A percentile compares a stretch with the other conserved stretches of the same genome.
These are phyloP conservation scores for Phytophthora crassamura DNA, from an alignment of 352 stramenopile species.

Conservation along the genomic window DNA sequence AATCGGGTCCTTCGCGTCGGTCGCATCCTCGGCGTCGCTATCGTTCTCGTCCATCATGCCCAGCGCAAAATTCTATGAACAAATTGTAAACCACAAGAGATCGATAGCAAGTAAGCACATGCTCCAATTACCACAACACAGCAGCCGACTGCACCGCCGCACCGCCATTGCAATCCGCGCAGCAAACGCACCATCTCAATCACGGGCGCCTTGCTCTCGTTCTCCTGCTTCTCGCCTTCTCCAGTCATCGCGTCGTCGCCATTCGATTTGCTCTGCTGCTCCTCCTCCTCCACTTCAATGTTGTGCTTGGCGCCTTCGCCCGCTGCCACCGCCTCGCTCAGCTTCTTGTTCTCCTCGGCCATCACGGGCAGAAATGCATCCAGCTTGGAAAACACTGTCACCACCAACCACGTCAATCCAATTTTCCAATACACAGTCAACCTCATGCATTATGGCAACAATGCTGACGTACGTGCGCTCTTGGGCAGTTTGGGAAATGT, in stretches of 20 bases:
- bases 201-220: constrained; percentile 45
- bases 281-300: constrained; percentile 67
- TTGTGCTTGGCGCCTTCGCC: constrained; percentile 72
- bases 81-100: background rate
- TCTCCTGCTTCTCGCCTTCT: constrained; percentile 22
- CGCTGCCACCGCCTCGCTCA: constrained; percentile 63
- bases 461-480: constrained; percentile 57
- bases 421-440: background rate
- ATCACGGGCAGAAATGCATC: constrained; percentile 81
- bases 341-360: constrained; percentile 78
- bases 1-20: constrained; percentile 34
- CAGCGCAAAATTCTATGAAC: constrained; percentile 76
- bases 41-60: constrained; percentile 65
- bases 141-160: background rate
- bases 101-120: background rate
- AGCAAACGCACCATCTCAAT: constrained; percentile 78
- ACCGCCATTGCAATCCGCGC: background rate
- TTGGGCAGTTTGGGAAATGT: constrained; percentile 62
- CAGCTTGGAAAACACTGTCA: constrained; percentile 72
- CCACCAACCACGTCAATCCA: background rate
- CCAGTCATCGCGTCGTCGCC: constrained; percentile 27
- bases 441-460: background rate
- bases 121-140: constrained; percentile 6
- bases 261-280: constrained; percentile 33
- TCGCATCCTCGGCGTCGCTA: constrained; percentile 35